phyloP scores from a whole-genome alignment of 225 moss, liverwort and hornwort genomes.

The Pleurozium schreberi region DNA sequence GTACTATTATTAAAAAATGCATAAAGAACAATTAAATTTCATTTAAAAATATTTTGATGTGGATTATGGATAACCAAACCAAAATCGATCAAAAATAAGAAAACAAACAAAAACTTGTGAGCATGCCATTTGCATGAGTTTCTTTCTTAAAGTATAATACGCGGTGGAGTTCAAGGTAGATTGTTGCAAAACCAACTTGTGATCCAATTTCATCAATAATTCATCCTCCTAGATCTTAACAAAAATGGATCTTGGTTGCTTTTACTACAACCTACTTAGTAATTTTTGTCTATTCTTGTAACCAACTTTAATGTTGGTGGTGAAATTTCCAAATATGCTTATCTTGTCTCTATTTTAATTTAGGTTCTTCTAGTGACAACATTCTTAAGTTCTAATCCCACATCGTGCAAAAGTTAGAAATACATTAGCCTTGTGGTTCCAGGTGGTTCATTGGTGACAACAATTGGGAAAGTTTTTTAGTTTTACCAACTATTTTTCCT shows the following conservation, averaged over 20 bases:
- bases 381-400: neutral
- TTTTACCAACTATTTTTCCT: neutral
- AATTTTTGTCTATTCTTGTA: neutral
- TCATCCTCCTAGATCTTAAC: neutral
- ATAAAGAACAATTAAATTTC: neutral
- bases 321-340: neutral
- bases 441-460: neutral
- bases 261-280: neutral
- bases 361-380: fast-evolving
- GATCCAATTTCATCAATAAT: neutral
- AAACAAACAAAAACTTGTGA: neutral
- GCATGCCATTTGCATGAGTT: too few relatives aligned
- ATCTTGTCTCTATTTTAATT: too few relatives aligned
- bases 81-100: neutral
- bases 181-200: neutral
- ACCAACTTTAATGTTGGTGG: fast-evolving
- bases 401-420: neutral
- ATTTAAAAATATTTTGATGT: neutral
- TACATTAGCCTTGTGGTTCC: fast-evolving
- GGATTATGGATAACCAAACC: too few relatives aligned
- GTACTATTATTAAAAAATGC: neutral
- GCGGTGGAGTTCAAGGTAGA: neutral
- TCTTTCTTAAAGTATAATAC: neutral
- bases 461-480: neutral
- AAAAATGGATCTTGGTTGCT: neutral